phyloP scores from a whole-genome alignment of 441 rosid species.

The Omphalea diandra region DNA sequence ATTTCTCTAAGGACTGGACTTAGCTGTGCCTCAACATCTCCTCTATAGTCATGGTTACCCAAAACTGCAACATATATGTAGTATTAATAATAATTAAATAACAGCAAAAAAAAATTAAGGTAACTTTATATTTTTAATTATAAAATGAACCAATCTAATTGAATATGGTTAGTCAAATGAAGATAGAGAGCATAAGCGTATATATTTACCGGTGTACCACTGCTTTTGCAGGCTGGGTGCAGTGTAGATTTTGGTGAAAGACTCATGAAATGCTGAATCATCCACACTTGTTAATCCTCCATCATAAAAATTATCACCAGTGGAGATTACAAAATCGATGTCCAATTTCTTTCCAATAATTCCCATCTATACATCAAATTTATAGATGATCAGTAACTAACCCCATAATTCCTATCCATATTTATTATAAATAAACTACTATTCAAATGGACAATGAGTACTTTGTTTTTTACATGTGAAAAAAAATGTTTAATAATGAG shows the following conservation, averaged over 20 bases:
- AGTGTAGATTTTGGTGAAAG: constrained; percentile 16
- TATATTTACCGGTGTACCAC: constrained; percentile 24
- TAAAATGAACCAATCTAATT: not conserved
- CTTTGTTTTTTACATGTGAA: no score
- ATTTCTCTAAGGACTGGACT: constrained; percentile 43
- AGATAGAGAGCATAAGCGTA: not conserved
- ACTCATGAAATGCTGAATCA: constrained; percentile 19
- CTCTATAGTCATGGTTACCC: constrained; percentile 93
- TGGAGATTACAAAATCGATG: constrained; percentile 24
- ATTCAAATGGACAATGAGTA: no score
- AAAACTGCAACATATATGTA: constrained; percentile 56
- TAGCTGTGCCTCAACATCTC: constrained; percentile 71
- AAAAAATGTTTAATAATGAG: no score
- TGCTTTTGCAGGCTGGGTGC: constrained; percentile 24
- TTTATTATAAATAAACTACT: no score
- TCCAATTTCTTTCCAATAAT: constrained; percentile 22
- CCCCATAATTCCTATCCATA: no score
- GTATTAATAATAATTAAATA: no score
- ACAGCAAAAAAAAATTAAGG: not conserved
- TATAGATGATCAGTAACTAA: no score
- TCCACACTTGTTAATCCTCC: constrained; percentile 19
- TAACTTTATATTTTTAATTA: not conserved
- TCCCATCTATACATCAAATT: constrained; percentile 23
- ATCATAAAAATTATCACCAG: constrained; percentile 29
- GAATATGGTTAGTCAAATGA: not conserved